phyloP scores from a whole-genome alignment of 345 rosid species.

The Excoecaria cochinchinensis region DNA sequence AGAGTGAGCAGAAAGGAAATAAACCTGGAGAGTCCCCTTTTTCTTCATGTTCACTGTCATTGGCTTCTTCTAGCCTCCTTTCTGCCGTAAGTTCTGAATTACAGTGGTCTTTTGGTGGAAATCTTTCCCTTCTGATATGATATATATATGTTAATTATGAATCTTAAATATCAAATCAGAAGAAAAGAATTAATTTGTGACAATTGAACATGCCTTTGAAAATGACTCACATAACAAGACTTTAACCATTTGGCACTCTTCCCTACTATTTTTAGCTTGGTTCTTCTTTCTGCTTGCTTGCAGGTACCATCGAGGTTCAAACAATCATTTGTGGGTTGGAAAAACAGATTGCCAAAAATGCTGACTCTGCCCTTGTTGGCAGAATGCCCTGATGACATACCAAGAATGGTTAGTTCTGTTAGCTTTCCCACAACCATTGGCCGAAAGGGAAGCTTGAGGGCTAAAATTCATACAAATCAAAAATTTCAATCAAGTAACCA shows the following conservation, averaged over 20 bases:
- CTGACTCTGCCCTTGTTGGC: conserved; percentile 19
- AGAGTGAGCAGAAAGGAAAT: conserved; percentile 41
- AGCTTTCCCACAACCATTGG: conserved; percentile 31
- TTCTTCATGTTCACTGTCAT: conserved; percentile 65
- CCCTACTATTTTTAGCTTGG: not conserved
- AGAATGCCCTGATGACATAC: conserved; percentile 18
- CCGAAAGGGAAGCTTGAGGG: conserved; percentile 43
- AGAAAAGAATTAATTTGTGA: not conserved
- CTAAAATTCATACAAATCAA: conserved; percentile 25
- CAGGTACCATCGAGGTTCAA: conserved; percentile 66
- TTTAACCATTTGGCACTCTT: not conserved
- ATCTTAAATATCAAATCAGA: not conserved
- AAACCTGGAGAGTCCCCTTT: conserved; percentile 58
- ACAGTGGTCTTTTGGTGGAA: not conserved
- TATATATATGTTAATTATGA: not conserved
- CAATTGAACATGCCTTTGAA: not conserved
- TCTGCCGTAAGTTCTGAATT: conserved; percentile 51
- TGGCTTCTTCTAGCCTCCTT: conserved; percentile 64
- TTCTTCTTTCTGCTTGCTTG: conserved; percentile 3
- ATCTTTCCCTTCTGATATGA: not conserved
- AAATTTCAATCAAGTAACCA: conserved; percentile 32
- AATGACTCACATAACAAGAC: not conserved
- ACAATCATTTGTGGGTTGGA: conserved; percentile 53
- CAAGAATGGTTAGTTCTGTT: conserved; percentile 30
- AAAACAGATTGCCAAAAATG: conserved; percentile 37